Evolutionary conservation across 2,329 filamentous ascomycete genomes (phyloP).

Genomic region (Coniochaeta sp.): DNA sequence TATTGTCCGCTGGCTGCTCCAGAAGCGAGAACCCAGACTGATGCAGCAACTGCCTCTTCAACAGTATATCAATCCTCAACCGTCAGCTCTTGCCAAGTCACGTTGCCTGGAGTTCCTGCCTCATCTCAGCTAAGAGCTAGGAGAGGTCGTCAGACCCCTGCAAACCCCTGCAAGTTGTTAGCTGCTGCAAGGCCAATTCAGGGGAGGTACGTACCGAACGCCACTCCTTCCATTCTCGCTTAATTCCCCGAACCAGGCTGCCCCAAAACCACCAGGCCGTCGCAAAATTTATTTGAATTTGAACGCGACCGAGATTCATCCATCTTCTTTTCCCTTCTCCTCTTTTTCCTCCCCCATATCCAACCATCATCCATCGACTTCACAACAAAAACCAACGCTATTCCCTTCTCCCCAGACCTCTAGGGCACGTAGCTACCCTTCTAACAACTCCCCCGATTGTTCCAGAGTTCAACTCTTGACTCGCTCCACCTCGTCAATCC

Average conservation of each 20-base stretch:
- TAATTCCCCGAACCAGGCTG: constrained; percentile 22
- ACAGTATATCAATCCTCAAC: not conserved
- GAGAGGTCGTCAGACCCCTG: not conserved
- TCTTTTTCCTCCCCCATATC: constrained; percentile 22
- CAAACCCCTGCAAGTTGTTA: not conserved
- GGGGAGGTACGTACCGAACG: constrained; percentile 16
- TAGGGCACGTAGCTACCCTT: constrained; percentile 92
- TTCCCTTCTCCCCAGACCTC: constrained; percentile 38
- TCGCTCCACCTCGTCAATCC: constrained; percentile 19
- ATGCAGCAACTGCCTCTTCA: not conserved
- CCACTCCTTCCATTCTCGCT: constrained; percentile 23
- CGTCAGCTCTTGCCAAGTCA: not conserved
- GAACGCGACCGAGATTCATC: constrained; percentile 16
- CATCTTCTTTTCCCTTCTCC: constrained; percentile 19
- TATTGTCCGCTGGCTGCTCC: not conserved
- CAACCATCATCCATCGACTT: constrained; percentile 25
- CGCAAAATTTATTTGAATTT: constrained; percentile 27
- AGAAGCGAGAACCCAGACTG: not conserved
- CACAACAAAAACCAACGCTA: constrained; percentile 29
- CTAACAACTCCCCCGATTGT: constrained; percentile 56
- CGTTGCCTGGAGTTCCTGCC: not conserved
- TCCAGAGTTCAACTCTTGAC: constrained; percentile 57
- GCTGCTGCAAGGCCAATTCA: not conserved
- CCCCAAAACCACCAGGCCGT: constrained; percentile 8
- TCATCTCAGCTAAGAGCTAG: not conserved